A percentile compares a stretch with the other conserved stretches of the same genome.
These are phyloP conservation scores for Globisporangium cylindrosporum DNA, from an alignment of 352 stramenopile genomes.

Conservation along the genomic window DNA sequence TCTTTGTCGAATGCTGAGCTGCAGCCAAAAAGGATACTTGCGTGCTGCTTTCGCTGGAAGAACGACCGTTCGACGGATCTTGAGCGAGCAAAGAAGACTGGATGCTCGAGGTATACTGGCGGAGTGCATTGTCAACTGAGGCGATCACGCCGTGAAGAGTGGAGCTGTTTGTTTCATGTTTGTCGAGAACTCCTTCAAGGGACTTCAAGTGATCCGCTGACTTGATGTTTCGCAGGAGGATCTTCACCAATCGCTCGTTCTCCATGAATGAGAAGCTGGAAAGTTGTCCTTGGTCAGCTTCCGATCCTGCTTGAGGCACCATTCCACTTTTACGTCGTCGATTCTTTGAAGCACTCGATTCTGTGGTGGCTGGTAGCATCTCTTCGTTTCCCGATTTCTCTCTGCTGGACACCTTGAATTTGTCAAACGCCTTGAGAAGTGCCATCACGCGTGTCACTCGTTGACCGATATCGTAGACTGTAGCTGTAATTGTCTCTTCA, in stretches of 20 bases:
- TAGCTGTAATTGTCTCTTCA: conserved; percentile 9
- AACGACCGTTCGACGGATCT: background rate
- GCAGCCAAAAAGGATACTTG: conserved; percentile 16
- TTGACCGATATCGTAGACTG: conserved; percentile 10
- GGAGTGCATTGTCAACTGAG: conserved; percentile 34
- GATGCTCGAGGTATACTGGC: conserved; percentile 23
- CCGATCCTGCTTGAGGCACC: background rate
- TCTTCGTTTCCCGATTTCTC: conserved; percentile 3
- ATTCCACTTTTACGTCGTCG: conserved; percentile 10
- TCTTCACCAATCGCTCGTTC: conserved; percentile 71
- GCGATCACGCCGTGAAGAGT: conserved; percentile 30
- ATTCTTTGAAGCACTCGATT: background rate
- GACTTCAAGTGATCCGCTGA: conserved; percentile 46
- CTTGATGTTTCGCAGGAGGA: conserved; percentile 69
- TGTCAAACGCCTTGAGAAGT: conserved; percentile 45
- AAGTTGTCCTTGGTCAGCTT: background rate
- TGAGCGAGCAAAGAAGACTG: conserved; percentile 15
- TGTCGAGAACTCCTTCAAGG: conserved; percentile 46
- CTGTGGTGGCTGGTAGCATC: background rate
- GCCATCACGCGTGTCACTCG: conserved; percentile 24
- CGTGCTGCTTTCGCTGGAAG: background rate
- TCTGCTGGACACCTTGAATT: conserved; percentile 25
- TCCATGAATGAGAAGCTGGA: conserved; percentile 56
- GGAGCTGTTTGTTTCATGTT: conserved; percentile 39
- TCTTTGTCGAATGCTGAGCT: conserved; percentile 2